A percentile compares a stretch with the other conserved stretches of the same genome.
Evolutionary conservation across 768 basidiomycete species (phyloP).

Genomic region (Kockovaella imperatae): DNA sequence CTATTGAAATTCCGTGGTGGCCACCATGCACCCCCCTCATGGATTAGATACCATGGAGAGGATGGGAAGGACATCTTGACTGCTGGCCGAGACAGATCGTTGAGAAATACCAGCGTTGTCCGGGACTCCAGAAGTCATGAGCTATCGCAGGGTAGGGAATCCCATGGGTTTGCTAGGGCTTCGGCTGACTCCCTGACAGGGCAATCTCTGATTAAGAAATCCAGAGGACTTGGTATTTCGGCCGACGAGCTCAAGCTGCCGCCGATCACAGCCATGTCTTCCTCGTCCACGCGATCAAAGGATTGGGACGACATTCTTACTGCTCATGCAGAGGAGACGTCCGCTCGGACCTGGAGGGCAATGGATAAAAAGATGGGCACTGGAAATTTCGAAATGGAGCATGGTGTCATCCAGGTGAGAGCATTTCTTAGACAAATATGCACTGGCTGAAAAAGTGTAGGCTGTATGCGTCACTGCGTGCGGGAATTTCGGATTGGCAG

Average conservation of each 20-base stretch:
- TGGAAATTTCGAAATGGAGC: slow-evolving; percentile 57
- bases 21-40: slow-evolving; percentile 80
- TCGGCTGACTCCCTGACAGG: slow-evolving; percentile 45
- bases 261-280: slow-evolving; percentile 66
- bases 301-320: slow-evolving; percentile 98
- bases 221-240: slow-evolving; percentile 66
- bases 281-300: slow-evolving; percentile 70
- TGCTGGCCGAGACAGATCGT: slow-evolving; percentile 69
- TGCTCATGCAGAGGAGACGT: slow-evolving; percentile 72
- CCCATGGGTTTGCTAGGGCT: neutral
- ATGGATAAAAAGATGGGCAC: slow-evolving; percentile 72
- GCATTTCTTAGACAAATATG: slow-evolving; percentile 6
- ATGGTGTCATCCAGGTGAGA: slow-evolving; percentile 68
- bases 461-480: slow-evolving; percentile 85
- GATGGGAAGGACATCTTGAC: slow-evolving; percentile 92
- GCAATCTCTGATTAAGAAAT: slow-evolving; percentile 66
- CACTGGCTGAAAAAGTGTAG: slow-evolving; percentile 11
- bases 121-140: slow-evolving; percentile 92
- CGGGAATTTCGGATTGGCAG: slow-evolving; percentile 86
- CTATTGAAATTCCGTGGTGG: slow-evolving; percentile 87
- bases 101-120: slow-evolving; percentile 85
- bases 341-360: slow-evolving; percentile 82
- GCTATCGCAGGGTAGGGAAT: slow-evolving; percentile 69
- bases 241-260: slow-evolving; percentile 76
- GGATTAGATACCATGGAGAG: slow-evolving; percentile 91